A percentile compares a stretch with the other conserved stretches of the same genome.
phyloP scores from a whole-genome alignment of 1,139 yeast genomes.

The Sporopachydermia cereana region DNA sequence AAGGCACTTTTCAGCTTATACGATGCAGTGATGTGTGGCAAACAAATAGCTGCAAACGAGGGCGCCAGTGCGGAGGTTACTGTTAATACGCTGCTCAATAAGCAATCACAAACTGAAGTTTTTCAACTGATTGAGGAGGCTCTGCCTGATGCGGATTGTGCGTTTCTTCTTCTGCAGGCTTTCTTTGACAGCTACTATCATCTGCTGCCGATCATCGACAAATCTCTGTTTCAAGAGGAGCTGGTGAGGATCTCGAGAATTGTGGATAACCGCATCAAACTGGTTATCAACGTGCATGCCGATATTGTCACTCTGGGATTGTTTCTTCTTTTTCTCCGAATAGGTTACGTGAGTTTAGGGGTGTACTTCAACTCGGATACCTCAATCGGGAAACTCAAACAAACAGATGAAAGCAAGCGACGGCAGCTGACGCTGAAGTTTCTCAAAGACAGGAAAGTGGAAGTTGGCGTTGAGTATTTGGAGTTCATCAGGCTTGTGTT shows the following conservation, averaged over 20 bases:
- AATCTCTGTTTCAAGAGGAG: conserved; percentile 1
- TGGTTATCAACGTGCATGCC: not conserved
- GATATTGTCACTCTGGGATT: conserved; percentile 4
- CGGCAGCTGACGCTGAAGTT: not conserved
- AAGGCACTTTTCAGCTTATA: not conserved
- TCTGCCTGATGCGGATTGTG: conserved; percentile 1
- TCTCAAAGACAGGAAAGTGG: not conserved
- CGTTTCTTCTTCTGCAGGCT: not conserved
- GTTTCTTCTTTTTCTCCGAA: conserved; percentile 4
- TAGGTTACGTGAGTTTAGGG: conserved; percentile 3
- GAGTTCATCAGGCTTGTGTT: not conserved
- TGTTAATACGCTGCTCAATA: not conserved
- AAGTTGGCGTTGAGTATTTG: conserved; percentile 5
- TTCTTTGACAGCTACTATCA: conserved; percentile 3
- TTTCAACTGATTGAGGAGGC: not conserved
- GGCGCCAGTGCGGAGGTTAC: not conserved
- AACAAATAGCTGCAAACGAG: not conserved
- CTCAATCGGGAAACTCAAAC: no score
- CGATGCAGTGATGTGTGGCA: not conserved
- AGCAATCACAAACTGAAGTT: not conserved
- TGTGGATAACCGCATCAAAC: not conserved
- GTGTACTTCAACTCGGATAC: not conserved
- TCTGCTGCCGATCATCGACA: conserved; percentile 3
- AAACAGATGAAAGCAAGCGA: not conserved
- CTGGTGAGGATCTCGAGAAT: conserved; percentile 2